Base-by-base conservation (phyloP, 1,284 basidiomycete species). In the Naganishia liquefaciens region DNA sequence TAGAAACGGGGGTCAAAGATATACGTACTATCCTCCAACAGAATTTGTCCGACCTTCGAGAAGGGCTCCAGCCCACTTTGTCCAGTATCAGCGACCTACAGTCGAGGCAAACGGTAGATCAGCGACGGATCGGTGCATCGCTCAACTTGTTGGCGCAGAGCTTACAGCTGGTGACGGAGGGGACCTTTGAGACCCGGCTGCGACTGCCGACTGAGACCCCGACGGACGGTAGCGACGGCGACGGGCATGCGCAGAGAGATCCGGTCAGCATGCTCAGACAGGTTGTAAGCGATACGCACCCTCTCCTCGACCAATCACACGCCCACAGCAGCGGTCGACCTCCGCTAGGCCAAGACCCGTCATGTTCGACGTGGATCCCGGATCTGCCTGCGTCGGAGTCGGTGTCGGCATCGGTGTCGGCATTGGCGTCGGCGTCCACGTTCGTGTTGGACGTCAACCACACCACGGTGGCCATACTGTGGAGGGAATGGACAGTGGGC, bases 401-500 rank as follows among this genome's bases (percentile, higher is more conserved):
- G 44, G 9, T 46, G n/a, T 46, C 19, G 39, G 21, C 17, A 44
- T 7, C 15, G 44, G 9, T 46, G n/a, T 46, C 19, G 39, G 21
- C 17, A 44, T 5, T 17, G 5, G 15, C 42, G 5, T 44, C 42
- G 10, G 33, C 33, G 33, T 6, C 15, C 17, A 44, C 39, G 15
- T 54, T 54, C 53, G 6, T 25, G 53, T 17, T 54, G 21, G 54
- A 55, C 6, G 30, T 9, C 23, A 30, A 55, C 44, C 54, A 55
- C 28, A n/a, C n/a, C 23, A 55, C 54, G 40, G 54, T 55, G 11
- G 21, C 5, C 7, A 15, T 19, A 25, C 40, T 44, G 27, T 55
- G 54, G 54, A 44, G 30, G 27, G 54, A 55, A 27, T 55, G 40
- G 23, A 44, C 25, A 17, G 40, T 44, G 27, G 54, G 54, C 10